A percentile compares a stretch with the other conserved stretches of the same genome.
These are phyloP conservation scores for Fusarium clavum DNA, from an alignment of 2,329 filamentous ascomycete species.

Conservation along the genomic window DNA sequence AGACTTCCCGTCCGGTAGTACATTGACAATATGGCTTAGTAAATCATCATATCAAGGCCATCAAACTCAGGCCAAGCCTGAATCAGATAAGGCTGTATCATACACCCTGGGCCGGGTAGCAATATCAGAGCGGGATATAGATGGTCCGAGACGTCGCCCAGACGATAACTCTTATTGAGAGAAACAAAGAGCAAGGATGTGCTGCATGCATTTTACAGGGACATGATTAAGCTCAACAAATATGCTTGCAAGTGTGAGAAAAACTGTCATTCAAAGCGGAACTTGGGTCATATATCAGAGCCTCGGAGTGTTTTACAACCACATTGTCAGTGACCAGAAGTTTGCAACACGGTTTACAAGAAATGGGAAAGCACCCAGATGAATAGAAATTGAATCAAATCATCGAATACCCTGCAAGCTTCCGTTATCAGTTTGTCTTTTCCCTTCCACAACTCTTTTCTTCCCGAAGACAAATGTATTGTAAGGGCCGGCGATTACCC, in stretches of 20 bases:
- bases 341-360: not conserved
- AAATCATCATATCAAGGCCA: not conserved
- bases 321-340: not conserved
- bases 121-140: not conserved
- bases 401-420: accelerated
- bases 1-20: not conserved
- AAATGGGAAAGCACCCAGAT: not conserved
- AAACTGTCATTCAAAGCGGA: accelerated
- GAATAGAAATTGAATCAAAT: accelerated
- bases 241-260: not conserved
- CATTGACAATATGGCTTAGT: not conserved
- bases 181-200: not conserved
- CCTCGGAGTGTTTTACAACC: accelerated
- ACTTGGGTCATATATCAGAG: accelerated
- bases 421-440: not conserved
- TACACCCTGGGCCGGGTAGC: not conserved
- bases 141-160: not conserved
- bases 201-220: not conserved
- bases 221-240: not conserved
- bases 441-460: not conserved
- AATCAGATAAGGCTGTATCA: not conserved
- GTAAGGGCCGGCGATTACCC: not conserved
- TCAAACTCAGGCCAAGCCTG: not conserved
- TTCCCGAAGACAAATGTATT: not conserved
- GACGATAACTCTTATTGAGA: not conserved